Evolutionary conservation across 2,329 filamentous ascomycete species (phyloP), one percentile per base, ranked within the genome.

Genomic region (Rutstroemia sp.): DNA sequence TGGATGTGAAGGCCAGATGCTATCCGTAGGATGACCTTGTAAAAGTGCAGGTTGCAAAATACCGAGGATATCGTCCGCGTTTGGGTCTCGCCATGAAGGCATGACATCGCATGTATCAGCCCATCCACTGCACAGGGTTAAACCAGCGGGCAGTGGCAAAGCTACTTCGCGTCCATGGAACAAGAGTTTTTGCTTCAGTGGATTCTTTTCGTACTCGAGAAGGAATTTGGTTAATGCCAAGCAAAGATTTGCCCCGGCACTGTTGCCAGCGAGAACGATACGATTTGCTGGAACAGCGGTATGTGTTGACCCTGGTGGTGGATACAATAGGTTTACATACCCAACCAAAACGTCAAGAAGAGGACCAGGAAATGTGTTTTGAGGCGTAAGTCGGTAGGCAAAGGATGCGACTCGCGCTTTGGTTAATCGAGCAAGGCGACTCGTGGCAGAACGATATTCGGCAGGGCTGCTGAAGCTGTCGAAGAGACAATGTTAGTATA

Each of bases 361-460:
- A 1, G 87, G 86, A 0, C 86, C 76, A 0, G 89, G 89, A 66
- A 94, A 94, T 0, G 87, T 81, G 57, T 84, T 73, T 67, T 91
- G 85, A 0, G 89, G 89, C 9, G 87, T 81, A 2, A 92, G 78
- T 5, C 89, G 78, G 70, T 92, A 92, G 3, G 86, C 79, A 5
- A 92, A 83, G 34, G 45, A 57, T 46, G 64, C 92, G 39, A 83
- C 83, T 8, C 86, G 78, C 2, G 87, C 87, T 21, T 81, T 79
- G 0, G 81, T 85, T 56, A 84, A 68, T 66, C 84, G 83, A 17
- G 87, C 86, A 14, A 92, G 72, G 51, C 77, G 80, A 57, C 79
- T 80, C 17, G 76, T 78, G 0, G 78, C 71, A 0, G 74, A 68
- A 2, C 89, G 81, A 42, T 42, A 42, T 17, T 42, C 14, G 16